Base-by-base conservation (phyloP, 1,284 basidiomycete genomes). In the Laetiporus sulphureus region DNA sequence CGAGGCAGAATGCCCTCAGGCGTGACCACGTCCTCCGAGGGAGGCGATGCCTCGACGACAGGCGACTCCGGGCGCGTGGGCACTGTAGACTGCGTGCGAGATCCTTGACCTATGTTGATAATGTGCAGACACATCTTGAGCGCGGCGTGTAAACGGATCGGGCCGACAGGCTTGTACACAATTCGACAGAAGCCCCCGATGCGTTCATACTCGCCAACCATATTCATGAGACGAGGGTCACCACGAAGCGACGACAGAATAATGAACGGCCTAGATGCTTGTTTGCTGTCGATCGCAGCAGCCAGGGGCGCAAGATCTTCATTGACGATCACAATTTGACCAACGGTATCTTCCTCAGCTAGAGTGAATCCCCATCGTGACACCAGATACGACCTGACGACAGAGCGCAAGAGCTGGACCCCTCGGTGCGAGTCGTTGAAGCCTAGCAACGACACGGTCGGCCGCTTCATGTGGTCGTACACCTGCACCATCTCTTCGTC, bases 141-240 rank as follows among this genome's bases (percentile, higher is more conserved):
- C 4, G 82, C 75, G 12, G 72, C 60, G 25, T 81, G 75, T 41
- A 96, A 68, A 23, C 83, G 79, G 37, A 78, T 77, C 0, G 92
- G 93, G 1, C 92, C 91, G 21, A 83, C 82, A 3, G 93, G 93
- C 61, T 97, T 97, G 72, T 86, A 90, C 18, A 95, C 65, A 29
- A 92, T 71, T 12, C 89, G 78, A 60, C 86, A 89, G 61, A 91
- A 87, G 22, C 92, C 91, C 15, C 92, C 92, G n/a, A 80, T 76
- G 21, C 71, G 71, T 56, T 91, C 87, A 56, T 87, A 84, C 19
- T 82, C 78, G 47, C 71, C 75, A 47, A 81, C 73, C 37, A 78
- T 69, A 20, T 70, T 63, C 75, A 83, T 74, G 47, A 85, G 62
- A 32, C 72, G 65, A 5, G 79, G 70, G 58, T 77, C 83, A 21